A percentile compares a stretch with the other conserved stretches of the same genome.
phyloP scores from a whole-genome alignment of 371 early-diverging fungal species.

The Zychaea mexicana region DNA sequence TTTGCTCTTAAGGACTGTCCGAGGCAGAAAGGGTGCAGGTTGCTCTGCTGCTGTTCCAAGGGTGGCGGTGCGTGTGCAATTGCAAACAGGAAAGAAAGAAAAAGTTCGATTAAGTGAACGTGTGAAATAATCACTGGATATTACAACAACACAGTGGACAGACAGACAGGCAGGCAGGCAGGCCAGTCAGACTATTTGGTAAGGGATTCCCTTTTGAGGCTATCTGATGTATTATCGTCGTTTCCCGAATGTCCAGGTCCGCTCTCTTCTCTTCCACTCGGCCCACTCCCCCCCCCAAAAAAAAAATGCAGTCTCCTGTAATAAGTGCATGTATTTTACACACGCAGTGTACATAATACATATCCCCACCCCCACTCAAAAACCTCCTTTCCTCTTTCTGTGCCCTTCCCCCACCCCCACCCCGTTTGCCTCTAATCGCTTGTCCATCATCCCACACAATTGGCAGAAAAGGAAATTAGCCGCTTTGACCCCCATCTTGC shows the following conservation, averaged over 20 bases:
- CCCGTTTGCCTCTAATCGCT: slow-evolving; percentile 2
- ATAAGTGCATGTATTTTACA: not conserved
- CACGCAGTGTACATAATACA: slow-evolving; percentile 3
- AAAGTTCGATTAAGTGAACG: slow-evolving; percentile 10
- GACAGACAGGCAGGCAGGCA: no score
- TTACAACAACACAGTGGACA: not conserved
- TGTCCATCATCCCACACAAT: slow-evolving; percentile 1
- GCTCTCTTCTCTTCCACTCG: not conserved
- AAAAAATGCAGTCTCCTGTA: slow-evolving; percentile 1
- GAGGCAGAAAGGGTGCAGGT: no score
- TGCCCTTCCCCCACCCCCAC: not conserved
- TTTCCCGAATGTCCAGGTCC: slow-evolving; percentile 3
- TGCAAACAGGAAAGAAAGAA: not conserved
- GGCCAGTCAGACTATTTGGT: slow-evolving; percentile 5
- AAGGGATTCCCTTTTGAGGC: slow-evolving; percentile 18
- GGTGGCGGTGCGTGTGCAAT: no score
- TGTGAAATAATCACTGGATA: no score
- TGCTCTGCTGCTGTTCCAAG: no score
- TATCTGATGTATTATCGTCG: slow-evolving; percentile 1
- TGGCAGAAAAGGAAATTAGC: slow-evolving; percentile 12
- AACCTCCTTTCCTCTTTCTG: not conserved
- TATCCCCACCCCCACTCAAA: not conserved
- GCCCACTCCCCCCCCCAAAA: not conserved
- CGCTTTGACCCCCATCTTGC: slow-evolving; percentile 18
- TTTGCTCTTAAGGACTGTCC: no score